A percentile compares a stretch with the other conserved stretches of the same genome.
These are phyloP conservation scores for Calophaca sinica DNA, from an alignment of 306 rosid genomes.

Conservation along the genomic window DNA sequence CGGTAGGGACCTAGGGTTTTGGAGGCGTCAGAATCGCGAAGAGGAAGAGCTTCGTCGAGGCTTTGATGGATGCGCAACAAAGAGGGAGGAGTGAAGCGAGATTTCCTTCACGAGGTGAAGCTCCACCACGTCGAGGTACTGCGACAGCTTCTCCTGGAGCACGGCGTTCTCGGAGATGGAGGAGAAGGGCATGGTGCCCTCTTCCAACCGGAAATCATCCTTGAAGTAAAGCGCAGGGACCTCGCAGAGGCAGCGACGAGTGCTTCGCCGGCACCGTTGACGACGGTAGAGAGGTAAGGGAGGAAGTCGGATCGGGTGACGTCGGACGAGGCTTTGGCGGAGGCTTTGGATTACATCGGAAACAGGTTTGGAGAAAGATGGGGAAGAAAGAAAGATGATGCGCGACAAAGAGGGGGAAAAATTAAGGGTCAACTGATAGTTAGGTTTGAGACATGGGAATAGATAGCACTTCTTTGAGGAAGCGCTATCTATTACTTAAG, in stretches of 20 bases:
- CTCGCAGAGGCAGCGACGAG: slow-evolving; percentile 95
- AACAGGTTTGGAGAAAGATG: slow-evolving; percentile 51
- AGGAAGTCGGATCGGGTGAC: slow-evolving; percentile 84
- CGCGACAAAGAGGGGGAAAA: no score
- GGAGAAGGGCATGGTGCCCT: slow-evolving; percentile 88
- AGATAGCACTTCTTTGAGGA: no score
- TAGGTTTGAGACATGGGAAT: no score
- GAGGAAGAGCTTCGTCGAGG: no score
- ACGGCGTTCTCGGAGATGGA: slow-evolving; percentile 68
- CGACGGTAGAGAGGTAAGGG: slow-evolving; percentile 61
- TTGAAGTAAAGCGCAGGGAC: slow-evolving; percentile 93
- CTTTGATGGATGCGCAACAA: no score
- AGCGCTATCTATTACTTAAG: no score
- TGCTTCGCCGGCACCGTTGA: slow-evolving; percentile 82
- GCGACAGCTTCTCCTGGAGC: slow-evolving; percentile 93
- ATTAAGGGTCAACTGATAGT: no score
- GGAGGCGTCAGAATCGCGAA: no score
- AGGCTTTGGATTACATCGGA: slow-evolving; percentile 82
- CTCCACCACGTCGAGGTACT: slow-evolving; percentile 93
- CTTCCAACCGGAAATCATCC: slow-evolving; percentile 89
- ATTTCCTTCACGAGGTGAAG: slow-evolving; percentile 95
- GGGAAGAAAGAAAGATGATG: no score
- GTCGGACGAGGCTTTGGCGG: slow-evolving; percentile 70
- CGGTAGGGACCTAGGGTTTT: no score
- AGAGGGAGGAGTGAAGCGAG: slow-evolving; percentile 91